Evolutionary conservation across 441 rosid species (phyloP), one percentile per base, ranked within the genome.

Genomic region (Bruguiera hainesii): DNA sequence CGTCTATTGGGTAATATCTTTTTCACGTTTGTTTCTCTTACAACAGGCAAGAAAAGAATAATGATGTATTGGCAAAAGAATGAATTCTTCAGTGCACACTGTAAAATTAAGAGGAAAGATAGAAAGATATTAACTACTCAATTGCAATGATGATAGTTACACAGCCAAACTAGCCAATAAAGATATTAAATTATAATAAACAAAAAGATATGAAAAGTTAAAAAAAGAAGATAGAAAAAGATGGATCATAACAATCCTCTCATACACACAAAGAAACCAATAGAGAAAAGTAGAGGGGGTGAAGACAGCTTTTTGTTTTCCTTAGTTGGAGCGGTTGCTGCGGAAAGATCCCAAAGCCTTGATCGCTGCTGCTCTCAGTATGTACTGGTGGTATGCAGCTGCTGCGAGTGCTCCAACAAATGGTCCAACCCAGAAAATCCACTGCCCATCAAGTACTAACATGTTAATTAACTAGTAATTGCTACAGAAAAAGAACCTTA

Each of bases 311-410:
- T 42, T n/a, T 6, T 8, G 50, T 48, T 9, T 53, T 28, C 3
- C 46, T 74, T 66, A 88, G 77, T 85, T 86, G 79, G 72, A 29
- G 21, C 67, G 75, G 63, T 67, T 67, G 72, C 79, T 72, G 49
- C 79, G 76, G 79, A 76, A 71, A 64, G 79, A 76, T 60, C 79
- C 79, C 67, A 76, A 49, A 6, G 79, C 79, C 29, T 76, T 76
- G 46, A 76, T 64, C 5, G 76, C 79, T 55, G 61, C 76, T 0
- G 79, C 79, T 65, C 79, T 76, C 29, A 76, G 48, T 4, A 76
- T 72, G 64, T 68, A 76, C 30, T 76, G 76, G 65, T 76, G 79
- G 64, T 76, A 72, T 52, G 73, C 73, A 30, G 79, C 76, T 15
- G 79, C 79, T 53, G 70, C 73, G 7, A 67, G 52, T 57, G 79